phyloP scores from a whole-genome alignment of 164 flowering plant genomes.

The Magnolia kwangsiensis region DNA sequence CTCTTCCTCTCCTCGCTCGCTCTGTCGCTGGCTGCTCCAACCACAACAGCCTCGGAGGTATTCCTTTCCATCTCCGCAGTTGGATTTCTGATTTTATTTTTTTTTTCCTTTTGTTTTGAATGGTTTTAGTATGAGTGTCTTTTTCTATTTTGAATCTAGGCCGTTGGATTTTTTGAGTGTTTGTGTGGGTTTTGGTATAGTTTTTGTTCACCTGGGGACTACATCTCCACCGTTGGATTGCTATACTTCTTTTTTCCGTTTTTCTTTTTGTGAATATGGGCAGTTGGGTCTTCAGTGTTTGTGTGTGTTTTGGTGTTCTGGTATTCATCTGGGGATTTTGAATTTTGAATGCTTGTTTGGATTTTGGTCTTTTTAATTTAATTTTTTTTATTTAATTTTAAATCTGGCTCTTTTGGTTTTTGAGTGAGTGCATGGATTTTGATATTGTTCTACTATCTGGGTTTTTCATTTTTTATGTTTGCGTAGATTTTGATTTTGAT shows the following conservation, averaged over 20 bases:
- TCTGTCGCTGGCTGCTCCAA: slow-evolving; percentile 92
- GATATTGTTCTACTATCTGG: neutral
- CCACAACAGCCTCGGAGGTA: slow-evolving; percentile 90
- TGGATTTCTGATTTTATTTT: too few species aligned
- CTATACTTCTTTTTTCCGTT: too few species aligned
- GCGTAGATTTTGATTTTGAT: neutral
- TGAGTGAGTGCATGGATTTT: neutral
- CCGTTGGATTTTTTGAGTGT: neutral
- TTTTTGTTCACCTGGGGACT: neutral
- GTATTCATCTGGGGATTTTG: neutral
- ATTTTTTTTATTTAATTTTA: neutral
- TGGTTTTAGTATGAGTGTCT: too few species aligned
- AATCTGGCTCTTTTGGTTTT: neutral
- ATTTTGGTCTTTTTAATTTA: neutral
- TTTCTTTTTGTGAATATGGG: too few species aligned
- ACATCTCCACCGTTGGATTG: too few species aligned
- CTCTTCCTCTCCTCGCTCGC: slow-evolving; percentile 68
- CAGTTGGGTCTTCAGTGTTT: neutral
- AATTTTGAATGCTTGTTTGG: neutral
- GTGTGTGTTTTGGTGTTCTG: too few species aligned
- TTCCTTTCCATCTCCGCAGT: neutral
- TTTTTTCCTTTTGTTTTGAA: too few species aligned
- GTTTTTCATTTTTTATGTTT: neutral
- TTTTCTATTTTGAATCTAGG: neutral
- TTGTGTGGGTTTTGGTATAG: neutral